Conservation (phyloP, 306 rosid genomes). For the Phaseolus lunatus region DNA sequence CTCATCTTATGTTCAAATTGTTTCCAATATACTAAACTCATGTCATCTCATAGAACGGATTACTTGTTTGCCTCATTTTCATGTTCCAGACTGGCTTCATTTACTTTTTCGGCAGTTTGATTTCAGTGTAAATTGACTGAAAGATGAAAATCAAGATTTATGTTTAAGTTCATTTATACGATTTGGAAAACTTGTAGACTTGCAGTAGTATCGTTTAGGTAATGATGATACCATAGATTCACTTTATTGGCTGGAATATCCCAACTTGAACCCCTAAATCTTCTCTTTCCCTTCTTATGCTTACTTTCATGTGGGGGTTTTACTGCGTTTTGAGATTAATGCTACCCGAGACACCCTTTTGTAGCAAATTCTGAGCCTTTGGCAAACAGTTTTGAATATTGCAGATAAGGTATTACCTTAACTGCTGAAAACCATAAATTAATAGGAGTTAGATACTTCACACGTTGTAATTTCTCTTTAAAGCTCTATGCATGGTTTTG, state of each 20-base stretch:
- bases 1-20: slow-evolving; percentile 27
- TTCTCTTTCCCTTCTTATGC: slow-evolving; percentile 10
- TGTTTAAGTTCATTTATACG: background rate
- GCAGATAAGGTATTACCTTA: slow-evolving; percentile 7
- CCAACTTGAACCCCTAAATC: background rate
- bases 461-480: background rate
- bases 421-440: slow-evolving; percentile 20
- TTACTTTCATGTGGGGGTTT: slow-evolving; percentile 25
- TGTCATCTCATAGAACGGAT: background rate
- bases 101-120: background rate
- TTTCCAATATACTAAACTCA: slow-evolving; percentile 13
- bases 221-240: background rate
- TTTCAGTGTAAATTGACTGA: background rate
- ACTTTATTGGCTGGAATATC: background rate
- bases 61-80: slow-evolving; percentile 10
- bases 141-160: background rate
- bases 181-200: slow-evolving; percentile 19
- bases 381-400: background rate
- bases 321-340: slow-evolving; percentile 13
- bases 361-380: background rate
- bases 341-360: background rate
- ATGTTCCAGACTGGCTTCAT: background rate
- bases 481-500: slow-evolving; percentile 10
- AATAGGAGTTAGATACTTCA: background rate
- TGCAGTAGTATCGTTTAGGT: slow-evolving; percentile 12